Percentiles rank a stretch among this genome's conserved stretches.
Evolutionary conservation across 177 flowering plant species (phyloP).

Genomic region (Vitis hybrid): DNA sequence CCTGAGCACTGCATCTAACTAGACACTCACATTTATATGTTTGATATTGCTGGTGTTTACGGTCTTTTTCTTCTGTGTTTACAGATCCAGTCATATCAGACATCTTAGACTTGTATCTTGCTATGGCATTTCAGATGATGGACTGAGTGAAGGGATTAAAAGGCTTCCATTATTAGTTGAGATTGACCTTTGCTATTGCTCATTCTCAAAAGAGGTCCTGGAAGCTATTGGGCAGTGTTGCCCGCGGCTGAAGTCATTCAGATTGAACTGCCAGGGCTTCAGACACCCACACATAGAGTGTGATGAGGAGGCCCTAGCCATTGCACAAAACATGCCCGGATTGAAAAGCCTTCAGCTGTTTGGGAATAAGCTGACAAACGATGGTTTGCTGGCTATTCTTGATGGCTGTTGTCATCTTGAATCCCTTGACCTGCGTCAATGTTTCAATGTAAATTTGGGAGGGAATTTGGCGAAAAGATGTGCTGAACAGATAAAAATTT

Average conservation of each 20-base stretch:
- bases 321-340: constrained; percentile 50
- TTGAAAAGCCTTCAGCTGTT: constrained; percentile 44
- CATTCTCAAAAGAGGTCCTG: constrained; percentile 23
- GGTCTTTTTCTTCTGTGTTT: neutral
- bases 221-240: constrained; percentile 45
- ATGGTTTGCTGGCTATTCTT: constrained; percentile 60
- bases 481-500: constrained; percentile 30
- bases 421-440: constrained; percentile 58
- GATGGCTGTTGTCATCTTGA: constrained; percentile 58
- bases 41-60: neutral
- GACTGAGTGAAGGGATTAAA: constrained; percentile 26
- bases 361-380: constrained; percentile 46
- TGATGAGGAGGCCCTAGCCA: constrained; percentile 51
- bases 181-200: constrained; percentile 37
- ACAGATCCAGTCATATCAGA: constrained; percentile 39
- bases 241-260: constrained; percentile 43
- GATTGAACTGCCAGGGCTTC: constrained; percentile 22
- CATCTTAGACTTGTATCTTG: constrained; percentile 42
- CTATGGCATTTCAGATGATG: constrained; percentile 27
- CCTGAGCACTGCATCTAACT: neutral
- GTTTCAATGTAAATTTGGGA: constrained; percentile 34
- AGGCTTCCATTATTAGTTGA: constrained; percentile 56
- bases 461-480: constrained; percentile 39
- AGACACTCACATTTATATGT: neutral
- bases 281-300: constrained; percentile 12